These are phyloP conservation scores for Cyclostephanos tholiformis DNA, from an alignment of 108 stramenopile species.

Conservation along the genomic window DNA sequence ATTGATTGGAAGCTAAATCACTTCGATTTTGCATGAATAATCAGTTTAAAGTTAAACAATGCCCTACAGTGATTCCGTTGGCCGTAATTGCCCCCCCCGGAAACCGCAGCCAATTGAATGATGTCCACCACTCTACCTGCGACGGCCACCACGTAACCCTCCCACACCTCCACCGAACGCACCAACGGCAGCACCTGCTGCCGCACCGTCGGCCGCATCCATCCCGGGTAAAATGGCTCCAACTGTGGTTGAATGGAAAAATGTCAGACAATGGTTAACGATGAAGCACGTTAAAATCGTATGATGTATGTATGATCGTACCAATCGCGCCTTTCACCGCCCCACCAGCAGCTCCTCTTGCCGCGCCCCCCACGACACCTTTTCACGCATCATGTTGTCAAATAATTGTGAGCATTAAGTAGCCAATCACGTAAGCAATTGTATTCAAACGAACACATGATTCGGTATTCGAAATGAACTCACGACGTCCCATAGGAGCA, in stretches of 20 bases:
- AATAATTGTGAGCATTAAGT: too few relatives aligned
- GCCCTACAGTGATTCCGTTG: too few relatives aligned
- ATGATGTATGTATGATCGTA: not conserved
- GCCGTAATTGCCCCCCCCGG: too few relatives aligned
- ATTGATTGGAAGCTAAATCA: too few relatives aligned
- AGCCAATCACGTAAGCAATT: not conserved
- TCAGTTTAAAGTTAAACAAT: too few relatives aligned
- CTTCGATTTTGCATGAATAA: too few relatives aligned
- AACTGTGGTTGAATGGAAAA: slow-evolving; percentile 7
- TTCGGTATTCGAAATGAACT: not conserved
- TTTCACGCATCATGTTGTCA: too few relatives aligned
- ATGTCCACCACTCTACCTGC: too few relatives aligned
- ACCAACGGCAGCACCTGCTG: slow-evolving; percentile 47
- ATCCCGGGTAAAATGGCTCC: slow-evolving; percentile 51
- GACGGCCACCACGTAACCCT: slow-evolving; percentile 23
- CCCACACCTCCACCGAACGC: slow-evolving; percentile 27
- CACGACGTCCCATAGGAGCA: not conserved
- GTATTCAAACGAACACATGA: too few relatives aligned
- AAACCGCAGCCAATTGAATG: too few relatives aligned
- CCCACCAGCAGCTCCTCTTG: slow-evolving; percentile 41
- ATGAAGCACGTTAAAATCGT: not conserved
- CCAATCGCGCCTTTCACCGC: slow-evolving; percentile 41
- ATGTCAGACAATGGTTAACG: not conserved
- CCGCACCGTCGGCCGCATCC: slow-evolving; percentile 43
- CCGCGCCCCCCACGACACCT: slow-evolving; percentile 23